These are phyloP conservation scores for Euphorbia celastroides DNA, from an alignment of 441 rosid genomes.

Conservation along the genomic window DNA sequence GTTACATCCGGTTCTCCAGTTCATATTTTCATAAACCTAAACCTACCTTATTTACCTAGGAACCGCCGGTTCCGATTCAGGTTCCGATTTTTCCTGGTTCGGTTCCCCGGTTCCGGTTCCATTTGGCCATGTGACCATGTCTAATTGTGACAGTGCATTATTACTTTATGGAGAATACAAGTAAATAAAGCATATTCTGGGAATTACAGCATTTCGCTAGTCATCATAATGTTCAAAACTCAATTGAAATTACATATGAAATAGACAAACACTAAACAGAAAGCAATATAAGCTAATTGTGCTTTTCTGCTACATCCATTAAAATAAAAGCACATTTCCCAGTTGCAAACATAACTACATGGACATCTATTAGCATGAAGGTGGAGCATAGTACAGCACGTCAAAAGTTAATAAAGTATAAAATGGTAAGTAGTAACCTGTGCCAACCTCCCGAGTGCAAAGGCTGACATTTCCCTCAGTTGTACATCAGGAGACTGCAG, in stretches of 20 bases:
- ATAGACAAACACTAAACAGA: background rate
- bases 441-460: constrained; percentile 97
- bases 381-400: background rate
- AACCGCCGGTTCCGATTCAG: too few relatives aligned
- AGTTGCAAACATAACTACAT: background rate
- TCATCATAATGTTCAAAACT: background rate
- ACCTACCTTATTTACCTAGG: too few relatives aligned
- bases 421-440: constrained; percentile 48
- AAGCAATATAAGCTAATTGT: background rate
- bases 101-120: too few relatives aligned
- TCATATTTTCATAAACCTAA: too few relatives aligned
- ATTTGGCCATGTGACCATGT: too few relatives aligned
- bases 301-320: background rate
- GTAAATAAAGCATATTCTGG: background rate
- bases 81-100: too few relatives aligned
- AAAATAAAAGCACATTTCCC: background rate
- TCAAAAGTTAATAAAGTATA: background rate
- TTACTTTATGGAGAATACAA: background rate
- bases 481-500: constrained; percentile 78
- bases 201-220: background rate
- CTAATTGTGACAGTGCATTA: background rate
- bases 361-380: background rate
- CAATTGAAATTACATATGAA: background rate
- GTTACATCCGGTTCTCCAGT: too few relatives aligned
- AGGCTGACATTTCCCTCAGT: constrained; percentile 95